A percentile compares a stretch with the other conserved stretches of the same genome.
These are phyloP conservation scores for Monosiga brevicollis DNA, from an alignment of 78 protist species.

Conservation along the genomic window DNA sequence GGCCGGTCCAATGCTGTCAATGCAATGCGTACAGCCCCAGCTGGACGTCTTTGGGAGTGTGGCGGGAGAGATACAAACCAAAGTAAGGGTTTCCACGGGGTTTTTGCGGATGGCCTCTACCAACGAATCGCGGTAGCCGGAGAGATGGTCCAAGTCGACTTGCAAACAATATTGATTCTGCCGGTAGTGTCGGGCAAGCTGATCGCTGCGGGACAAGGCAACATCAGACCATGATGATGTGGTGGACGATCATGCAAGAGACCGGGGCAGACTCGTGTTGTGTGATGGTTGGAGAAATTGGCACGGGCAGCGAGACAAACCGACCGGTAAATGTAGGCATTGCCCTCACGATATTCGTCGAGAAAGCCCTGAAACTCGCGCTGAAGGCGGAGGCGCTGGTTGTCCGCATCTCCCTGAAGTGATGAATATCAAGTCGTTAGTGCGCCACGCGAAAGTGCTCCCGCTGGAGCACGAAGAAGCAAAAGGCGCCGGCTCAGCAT, in stretches of 20 bases:
- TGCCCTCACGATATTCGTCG: neutral
- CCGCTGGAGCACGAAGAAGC: no score
- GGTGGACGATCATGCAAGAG: neutral
- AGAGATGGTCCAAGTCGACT: slow-evolving; percentile 26
- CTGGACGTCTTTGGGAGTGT: no score
- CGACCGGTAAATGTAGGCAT: neutral
- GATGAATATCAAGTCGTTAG: no score
- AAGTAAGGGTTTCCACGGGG: neutral
- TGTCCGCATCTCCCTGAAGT: neutral
- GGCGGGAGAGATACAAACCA: neutral
- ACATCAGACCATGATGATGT: neutral
- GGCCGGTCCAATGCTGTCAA: no score
- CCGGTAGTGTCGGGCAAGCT: slow-evolving; percentile 5
- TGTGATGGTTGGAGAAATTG: neutral
- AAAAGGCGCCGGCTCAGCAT: no score
- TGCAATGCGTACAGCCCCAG: neutral
- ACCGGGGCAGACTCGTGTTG: neutral
- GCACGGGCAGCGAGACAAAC: no score
- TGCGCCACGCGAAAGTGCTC: no score
- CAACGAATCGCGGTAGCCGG: neutral
- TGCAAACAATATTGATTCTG: slow-evolving; percentile 8
- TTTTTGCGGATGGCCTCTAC: neutral
- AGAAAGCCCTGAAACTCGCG: neutral
- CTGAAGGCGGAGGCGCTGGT: neutral
- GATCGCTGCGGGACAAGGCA: slow-evolving; percentile 13